Conservation (phyloP, 108 stramenopile species). For the Craspedostauros australis region DNA sequence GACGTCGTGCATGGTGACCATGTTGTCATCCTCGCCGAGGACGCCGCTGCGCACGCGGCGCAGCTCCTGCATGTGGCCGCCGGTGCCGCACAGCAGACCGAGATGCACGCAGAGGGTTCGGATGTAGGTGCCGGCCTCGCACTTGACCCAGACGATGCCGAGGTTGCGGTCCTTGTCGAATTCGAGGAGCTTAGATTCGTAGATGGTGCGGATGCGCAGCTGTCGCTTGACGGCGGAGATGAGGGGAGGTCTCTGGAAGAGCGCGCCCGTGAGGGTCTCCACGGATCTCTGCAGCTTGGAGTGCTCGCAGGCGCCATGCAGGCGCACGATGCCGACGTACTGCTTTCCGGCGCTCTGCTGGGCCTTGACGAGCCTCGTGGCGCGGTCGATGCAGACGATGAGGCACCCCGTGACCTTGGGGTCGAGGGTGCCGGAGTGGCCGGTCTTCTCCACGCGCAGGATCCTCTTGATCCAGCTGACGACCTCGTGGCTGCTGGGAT, state of each 20-base stretch:
- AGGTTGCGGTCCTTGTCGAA: slow-evolving; percentile 95
- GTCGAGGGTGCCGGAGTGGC: slow-evolving; percentile 98
- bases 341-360: slow-evolving; percentile 99
- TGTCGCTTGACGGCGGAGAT: slow-evolving; percentile 99
- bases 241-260: slow-evolving; percentile 98
- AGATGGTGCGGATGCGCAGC: slow-evolving; percentile 97
- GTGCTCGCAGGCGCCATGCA: slow-evolving; percentile 89
- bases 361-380: slow-evolving; percentile 98
- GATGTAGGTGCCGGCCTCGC: slow-evolving; percentile 99
- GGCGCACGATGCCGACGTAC: slow-evolving; percentile 96
- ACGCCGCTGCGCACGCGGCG: slow-evolving; percentile 95
- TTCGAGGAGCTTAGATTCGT: slow-evolving; percentile 93
- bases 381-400: slow-evolving; percentile 99
- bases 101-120: slow-evolving; percentile 99
- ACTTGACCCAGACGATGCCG: slow-evolving; percentile 93
- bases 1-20: slow-evolving; percentile 99
- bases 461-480: slow-evolving; percentile 99
- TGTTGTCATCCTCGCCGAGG: slow-evolving; percentile 81
- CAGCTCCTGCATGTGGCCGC: slow-evolving; percentile 99
- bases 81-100: slow-evolving; percentile 91
- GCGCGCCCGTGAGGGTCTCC: slow-evolving; percentile 92
- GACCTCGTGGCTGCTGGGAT: slow-evolving; percentile 98
- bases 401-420: slow-evolving; percentile 99
- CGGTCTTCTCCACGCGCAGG: slow-evolving; percentile 98
- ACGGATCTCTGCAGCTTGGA: slow-evolving; percentile 88